A percentile compares a stretch with the other conserved stretches of the same genome.
phyloP scores from a whole-genome alignment of 306 rosid species.

The Begonia peltatifolia region DNA sequence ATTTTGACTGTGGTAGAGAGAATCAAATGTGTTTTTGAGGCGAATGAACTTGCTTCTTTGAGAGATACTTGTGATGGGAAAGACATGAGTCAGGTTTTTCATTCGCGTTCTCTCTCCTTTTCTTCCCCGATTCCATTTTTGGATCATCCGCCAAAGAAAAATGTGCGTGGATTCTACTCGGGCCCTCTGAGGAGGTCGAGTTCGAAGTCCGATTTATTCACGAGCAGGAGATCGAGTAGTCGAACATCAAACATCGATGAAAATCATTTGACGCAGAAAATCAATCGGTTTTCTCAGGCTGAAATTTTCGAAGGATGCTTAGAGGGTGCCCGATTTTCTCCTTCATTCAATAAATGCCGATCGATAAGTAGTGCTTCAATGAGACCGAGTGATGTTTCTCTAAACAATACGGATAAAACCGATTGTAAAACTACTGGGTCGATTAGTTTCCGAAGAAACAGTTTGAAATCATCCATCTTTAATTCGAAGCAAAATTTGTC shows the following conservation, averaged over 20 bases:
- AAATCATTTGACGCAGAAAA: constrained; percentile 17
- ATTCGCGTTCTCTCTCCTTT: constrained; percentile 24
- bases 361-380: constrained; percentile 32
- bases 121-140: constrained; percentile 14
- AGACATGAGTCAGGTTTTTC: constrained; percentile 10
- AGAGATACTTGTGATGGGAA: constrained; percentile 8
- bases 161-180: constrained; percentile 20
- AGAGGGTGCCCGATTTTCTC: constrained; percentile 26
- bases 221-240: constrained; percentile 18
- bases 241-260: constrained; percentile 15
- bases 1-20: constrained; percentile 60
- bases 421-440: constrained; percentile 1
- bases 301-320: constrained; percentile 37
- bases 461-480: constrained; percentile 27
- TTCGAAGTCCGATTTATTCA: constrained; percentile 12
- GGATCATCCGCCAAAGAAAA: constrained; percentile 25
- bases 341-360: constrained; percentile 20
- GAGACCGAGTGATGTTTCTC: constrained; percentile 25
- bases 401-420: constrained; percentile 8
- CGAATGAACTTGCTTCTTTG: constrained; percentile 12
- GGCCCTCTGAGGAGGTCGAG: constrained; percentile 17
- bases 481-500: constrained; percentile 16
- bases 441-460: background rate
- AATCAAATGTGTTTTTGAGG: constrained; percentile 45
- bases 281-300: constrained; percentile 12